phyloP scores from a whole-genome alignment of 1,284 basidiomycete genomes.

The Malassezia nana region DNA sequence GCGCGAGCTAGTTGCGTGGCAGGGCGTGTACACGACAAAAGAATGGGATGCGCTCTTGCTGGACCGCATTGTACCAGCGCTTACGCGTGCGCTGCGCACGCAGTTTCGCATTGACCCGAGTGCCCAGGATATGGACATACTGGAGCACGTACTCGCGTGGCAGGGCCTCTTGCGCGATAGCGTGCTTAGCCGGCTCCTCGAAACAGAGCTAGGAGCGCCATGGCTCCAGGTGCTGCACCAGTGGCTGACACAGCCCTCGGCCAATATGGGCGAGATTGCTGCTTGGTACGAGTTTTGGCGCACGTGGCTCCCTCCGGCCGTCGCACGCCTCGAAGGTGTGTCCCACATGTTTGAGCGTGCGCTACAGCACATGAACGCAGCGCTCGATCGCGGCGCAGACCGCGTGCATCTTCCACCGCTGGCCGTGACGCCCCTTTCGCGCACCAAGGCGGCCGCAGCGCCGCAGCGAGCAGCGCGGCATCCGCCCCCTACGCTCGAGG shows the following conservation, averaged over 20 bases:
- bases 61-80: conserved; percentile 79
- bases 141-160: conserved; percentile 73
- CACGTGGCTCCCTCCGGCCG: conserved; percentile 57
- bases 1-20: conserved; percentile 24
- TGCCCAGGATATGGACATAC: conserved; percentile 62
- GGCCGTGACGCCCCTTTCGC: conserved; percentile 51
- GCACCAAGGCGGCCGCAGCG: background rate
- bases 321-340: conserved; percentile 55
- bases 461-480: background rate
- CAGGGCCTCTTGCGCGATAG: conserved; percentile 57
- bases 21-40: conserved; percentile 14
- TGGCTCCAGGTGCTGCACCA: conserved; percentile 84
- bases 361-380: conserved; percentile 81
- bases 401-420: conserved; percentile 51
- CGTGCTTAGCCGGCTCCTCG: conserved; percentile 41
- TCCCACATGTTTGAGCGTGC: conserved; percentile 71
- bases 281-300: conserved; percentile 85
- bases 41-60: conserved; percentile 62
- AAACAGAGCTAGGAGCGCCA: conserved; percentile 86
- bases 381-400: conserved; percentile 58
- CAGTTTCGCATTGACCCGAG: conserved; percentile 80
- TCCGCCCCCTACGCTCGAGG: conserved; percentile 14
- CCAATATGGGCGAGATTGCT: conserved; percentile 78
- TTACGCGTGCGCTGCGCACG: conserved; percentile 66
- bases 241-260: conserved; percentile 75